phyloP scores from a whole-genome alignment of 106 monocot species.

The Gastrodia elata region DNA sequence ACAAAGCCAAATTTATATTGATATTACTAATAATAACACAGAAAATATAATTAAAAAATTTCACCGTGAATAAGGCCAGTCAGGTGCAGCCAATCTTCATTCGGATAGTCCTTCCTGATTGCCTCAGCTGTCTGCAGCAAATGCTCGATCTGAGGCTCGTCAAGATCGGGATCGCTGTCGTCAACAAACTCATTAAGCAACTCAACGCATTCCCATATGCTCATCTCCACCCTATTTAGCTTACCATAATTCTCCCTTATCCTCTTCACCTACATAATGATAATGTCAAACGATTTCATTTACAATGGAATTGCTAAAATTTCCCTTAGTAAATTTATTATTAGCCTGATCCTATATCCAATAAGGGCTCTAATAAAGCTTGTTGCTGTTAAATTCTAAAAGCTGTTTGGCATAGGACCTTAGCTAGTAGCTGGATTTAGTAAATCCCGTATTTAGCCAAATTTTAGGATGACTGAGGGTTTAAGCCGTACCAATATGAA shows the following conservation, averaged over 20 bases:
- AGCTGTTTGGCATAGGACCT: too few relatives aligned
- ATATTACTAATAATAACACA: neutral
- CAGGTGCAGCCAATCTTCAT: slow-evolving; percentile 44
- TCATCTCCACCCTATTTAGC: slow-evolving; percentile 34
- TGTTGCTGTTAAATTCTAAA: too few relatives aligned
- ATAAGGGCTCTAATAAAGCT: too few relatives aligned
- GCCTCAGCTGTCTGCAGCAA: slow-evolving; percentile 51
- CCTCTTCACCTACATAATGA: slow-evolving; percentile 24
- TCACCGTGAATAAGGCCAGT: slow-evolving; percentile 50
- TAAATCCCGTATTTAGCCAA: too few relatives aligned
- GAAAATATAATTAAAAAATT: neutral
- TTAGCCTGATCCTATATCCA: neutral
- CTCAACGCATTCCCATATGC: slow-evolving; percentile 53
- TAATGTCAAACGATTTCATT: neutral
- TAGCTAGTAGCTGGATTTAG: too few relatives aligned
- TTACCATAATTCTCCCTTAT: slow-evolving; percentile 40
- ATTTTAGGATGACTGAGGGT: too few relatives aligned
- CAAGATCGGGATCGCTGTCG: slow-evolving; percentile 47
- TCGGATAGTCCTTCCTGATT: slow-evolving; percentile 35
- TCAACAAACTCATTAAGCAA: slow-evolving; percentile 40
- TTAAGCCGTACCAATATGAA: too few relatives aligned
- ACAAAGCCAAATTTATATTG: neutral
- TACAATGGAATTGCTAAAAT: neutral
- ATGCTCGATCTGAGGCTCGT: slow-evolving; percentile 54
- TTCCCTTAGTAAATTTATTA: neutral